Evolutionary conservation across 345 rosid genomes (phyloP), one percentile per base, ranked within the genome.

Genomic region (Ceriops tagal): DNA sequence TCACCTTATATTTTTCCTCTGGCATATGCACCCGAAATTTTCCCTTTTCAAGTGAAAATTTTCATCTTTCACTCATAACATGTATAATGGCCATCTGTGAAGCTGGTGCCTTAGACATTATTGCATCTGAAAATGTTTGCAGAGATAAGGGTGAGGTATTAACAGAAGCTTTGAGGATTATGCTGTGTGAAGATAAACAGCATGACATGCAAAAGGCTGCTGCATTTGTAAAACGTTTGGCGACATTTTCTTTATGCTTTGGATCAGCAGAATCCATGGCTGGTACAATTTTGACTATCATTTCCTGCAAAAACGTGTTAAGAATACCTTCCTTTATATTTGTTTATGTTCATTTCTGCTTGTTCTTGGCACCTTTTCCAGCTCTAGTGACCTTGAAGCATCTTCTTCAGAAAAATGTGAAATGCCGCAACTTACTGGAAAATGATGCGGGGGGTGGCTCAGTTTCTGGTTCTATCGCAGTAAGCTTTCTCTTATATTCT

Each of bases 361-460:
- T 34, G 32, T 24, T 13, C 28, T 59, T 24, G 52, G 5, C 35
- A 34, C 32, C 8, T 73, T 26, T 57, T 77, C 77, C 82, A 96
- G 98, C 96, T 39, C 75, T 95, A 81, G 96, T 89, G 69, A 95
- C 97, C 15, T 62, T 90, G 80, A 92, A 83, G 70, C 85, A 65
- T 76, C 92, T 96, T 59, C 96, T 96, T 73, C 91, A 79, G 71
- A 96, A 79, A 79, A 96, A 96, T 66, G 81, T 84, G 13, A 92
- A 96, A 80, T 92, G 98, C 80, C 80, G 98, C 72, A 86, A 92
- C 78, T 81, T 96, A 60, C 75, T 92, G 76, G 99, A 92, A 83
- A 96, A 92, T 72, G 98, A 96, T 84, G 89, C 96, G 60, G 98
- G 98, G 35, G 98, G 99, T 58, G 99, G 98, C 80, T 95, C 98